Evolutionary conservation across 352 stramenopile genomes (phyloP).

Genomic region (Phytophthora rubi): DNA sequence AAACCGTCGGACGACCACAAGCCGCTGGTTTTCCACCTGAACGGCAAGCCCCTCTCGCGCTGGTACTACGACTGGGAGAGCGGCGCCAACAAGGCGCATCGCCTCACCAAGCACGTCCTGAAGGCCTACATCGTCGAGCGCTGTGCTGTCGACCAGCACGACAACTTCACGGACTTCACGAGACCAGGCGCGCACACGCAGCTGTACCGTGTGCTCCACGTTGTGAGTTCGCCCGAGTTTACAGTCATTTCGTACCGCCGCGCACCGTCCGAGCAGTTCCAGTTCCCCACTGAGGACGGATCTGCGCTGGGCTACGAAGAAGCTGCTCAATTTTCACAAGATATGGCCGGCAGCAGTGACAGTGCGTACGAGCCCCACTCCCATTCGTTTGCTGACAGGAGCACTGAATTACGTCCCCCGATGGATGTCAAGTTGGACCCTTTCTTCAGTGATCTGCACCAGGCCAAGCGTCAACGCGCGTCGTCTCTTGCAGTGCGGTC

Average conservation of each 20-base stretch:
- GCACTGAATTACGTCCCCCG: background rate
- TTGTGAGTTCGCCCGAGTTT: conserved; percentile 57
- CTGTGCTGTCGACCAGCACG: conserved; percentile 31
- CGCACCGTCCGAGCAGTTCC: conserved; percentile 23
- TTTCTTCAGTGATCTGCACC: background rate
- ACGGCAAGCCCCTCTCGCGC: conserved; percentile 37
- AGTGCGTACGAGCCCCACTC: background rate
- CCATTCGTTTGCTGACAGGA: background rate
- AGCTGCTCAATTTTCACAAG: background rate
- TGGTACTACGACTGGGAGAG: conserved; percentile 78
- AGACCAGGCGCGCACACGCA: conserved; percentile 6
- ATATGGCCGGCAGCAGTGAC: too few species aligned
- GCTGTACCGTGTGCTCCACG: conserved; percentile 44
- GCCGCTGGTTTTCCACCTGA: conserved; percentile 50
- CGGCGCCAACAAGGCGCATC: conserved; percentile 57
- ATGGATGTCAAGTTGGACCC: background rate
- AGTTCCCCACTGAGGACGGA: background rate
- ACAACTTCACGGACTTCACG: conserved; percentile 19
- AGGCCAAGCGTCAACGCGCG: background rate
- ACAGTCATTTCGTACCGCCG: conserved; percentile 67
- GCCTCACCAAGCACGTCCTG: conserved; percentile 64
- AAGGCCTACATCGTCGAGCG: conserved; percentile 53
- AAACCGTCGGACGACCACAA: conserved; percentile 28
- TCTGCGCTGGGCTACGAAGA: background rate
- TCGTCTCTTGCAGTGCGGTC: background rate